Evolutionary conservation across 75 land plant genomes (phyloP).

Genomic region (Pinus albicaulis): DNA sequence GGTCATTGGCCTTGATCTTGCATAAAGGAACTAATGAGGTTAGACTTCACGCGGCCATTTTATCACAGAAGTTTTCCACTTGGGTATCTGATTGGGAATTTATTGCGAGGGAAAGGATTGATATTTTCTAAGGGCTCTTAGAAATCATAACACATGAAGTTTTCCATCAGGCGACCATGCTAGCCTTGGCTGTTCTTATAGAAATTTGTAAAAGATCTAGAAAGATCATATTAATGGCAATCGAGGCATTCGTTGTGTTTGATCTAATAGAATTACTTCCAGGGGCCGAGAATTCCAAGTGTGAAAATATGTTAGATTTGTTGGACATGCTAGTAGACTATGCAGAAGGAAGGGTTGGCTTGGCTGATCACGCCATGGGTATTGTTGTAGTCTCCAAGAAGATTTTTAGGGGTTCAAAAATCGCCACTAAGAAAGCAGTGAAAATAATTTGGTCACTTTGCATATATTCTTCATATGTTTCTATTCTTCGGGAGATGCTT

Average conservation of each 20-base stretch:
- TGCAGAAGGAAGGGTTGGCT: conserved; percentile 39
- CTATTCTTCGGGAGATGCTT: conserved; percentile 43
- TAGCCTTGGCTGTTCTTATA: conserved; percentile 20
- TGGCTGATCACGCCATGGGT: conserved; percentile 32
- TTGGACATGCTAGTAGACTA: conserved; percentile 33
- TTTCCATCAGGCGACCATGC: conserved; percentile 20
- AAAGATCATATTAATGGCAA: conserved; percentile 27
- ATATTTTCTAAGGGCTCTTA: too few species aligned
- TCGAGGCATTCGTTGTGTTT: conserved; percentile 19
- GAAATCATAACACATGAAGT: conserved; percentile 16
- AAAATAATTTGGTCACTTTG: conserved; percentile 29
- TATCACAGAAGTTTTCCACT: conserved; percentile 22
- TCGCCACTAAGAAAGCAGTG: conserved; percentile 30
- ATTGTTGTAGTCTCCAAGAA: conserved; percentile 41
- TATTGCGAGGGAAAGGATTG: not conserved
- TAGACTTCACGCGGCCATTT: conserved; percentile 19
- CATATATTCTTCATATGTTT: conserved; percentile 23
- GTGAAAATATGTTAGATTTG: conserved; percentile 16
- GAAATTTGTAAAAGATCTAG: conserved; percentile 22
- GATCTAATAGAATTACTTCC: too few species aligned
- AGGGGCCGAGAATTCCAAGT: too few species aligned
- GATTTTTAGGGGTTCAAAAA: conserved; percentile 27
- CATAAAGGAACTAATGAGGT: conserved; percentile 33
- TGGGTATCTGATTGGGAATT: conserved; percentile 7
- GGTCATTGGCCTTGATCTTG: conserved; percentile 12